Base-by-base conservation (phyloP, 192 early-diverging fungal genomes). In the Backusella tuberculispora region DNA sequence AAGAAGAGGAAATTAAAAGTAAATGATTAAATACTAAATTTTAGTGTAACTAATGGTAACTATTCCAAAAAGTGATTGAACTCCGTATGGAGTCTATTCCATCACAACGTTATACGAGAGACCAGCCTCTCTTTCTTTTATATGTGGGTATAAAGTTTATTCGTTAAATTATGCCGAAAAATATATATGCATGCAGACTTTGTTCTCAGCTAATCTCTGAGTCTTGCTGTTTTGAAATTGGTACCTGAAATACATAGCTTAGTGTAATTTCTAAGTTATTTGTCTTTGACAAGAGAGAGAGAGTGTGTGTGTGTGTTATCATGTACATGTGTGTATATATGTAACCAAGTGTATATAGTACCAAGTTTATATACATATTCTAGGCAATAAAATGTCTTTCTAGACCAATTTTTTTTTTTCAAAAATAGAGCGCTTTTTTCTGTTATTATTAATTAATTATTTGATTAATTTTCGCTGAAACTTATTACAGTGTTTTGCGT, bases 1-100 rank as follows among this genome's bases (percentile, higher is more conserved):
- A 53, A 60, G 19, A 7, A 50, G 9, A 19, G 19, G 9, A 24
- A 19, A 21, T 19, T 19, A 53, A 53, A 53, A 60, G 53, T 29
- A 26, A 60, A 60, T 56, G 53, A 56, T 60, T 60, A 60, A 60
- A 60, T 60, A 60, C 21, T 60, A 60, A 60, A 60, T 34, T 60
- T 60, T 60, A 24, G 53, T 60, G 53, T 60, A 60, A 60, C 53
- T 24, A 26, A 26, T 13, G 4, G 15, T 48, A 17, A 48, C 21
- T 60, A 26, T 10, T 21, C 24, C 24, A 6, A 7, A 50, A 50
- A 19, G 48, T 50, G 48, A 50, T 50, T 50, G 10, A 56, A 56
- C 53, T 56, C 53, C 53, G 53, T 60, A 34, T 26, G 21, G 53
- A 9, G 7, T 60, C 9, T 12, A 24, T 60, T 60, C n/a, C 29